These are phyloP conservation scores for Cystofilobasidium bisporidii DNA, from an alignment of 768 basidiomycete genomes.

Conservation along the genomic window DNA sequence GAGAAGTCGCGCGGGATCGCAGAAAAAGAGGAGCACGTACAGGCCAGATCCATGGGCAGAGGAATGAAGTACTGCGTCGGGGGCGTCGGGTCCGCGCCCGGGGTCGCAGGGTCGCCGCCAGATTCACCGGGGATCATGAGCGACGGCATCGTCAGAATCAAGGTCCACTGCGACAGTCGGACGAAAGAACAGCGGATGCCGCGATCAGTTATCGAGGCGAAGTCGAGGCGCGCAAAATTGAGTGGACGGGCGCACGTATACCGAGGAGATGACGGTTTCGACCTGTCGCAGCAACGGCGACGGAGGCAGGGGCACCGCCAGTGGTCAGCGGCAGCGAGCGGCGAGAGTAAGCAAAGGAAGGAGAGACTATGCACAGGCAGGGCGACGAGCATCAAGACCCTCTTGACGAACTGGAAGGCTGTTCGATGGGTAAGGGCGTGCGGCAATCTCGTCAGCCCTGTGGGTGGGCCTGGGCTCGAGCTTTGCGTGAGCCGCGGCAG, in stretches of 20 bases:
- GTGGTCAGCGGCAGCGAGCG: no score
- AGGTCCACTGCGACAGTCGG: conserved; percentile 19
- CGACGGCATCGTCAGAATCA: conserved; percentile 43
- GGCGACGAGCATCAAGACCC: conserved; percentile 53
- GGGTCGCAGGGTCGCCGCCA: conserved; percentile 35
- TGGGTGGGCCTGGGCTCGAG: no score
- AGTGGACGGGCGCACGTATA: conserved; percentile 44
- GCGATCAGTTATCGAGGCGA: no score
- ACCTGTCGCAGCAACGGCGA: conserved; percentile 36
- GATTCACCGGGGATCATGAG: conserved; percentile 48
- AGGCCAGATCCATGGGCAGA: conserved; percentile 51
- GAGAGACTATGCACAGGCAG: conserved; percentile 47
- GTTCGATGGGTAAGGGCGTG: no score
- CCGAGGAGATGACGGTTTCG: conserved; percentile 47
- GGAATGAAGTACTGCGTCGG: conserved; percentile 44
- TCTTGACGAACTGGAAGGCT: conserved; percentile 43
- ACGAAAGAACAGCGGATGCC: no score
- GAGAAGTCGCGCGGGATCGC: no score
- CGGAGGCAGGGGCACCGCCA: no score
- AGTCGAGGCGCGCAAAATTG: no score
- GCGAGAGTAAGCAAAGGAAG: no score
- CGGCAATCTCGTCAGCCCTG: no score
- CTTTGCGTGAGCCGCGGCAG: no score
- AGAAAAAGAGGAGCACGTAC: no score
- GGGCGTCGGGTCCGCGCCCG: conserved; percentile 33